Base-by-base conservation (phyloP, 2,329 filamentous ascomycete genomes). In the Fusarium verrucosum region DNA sequence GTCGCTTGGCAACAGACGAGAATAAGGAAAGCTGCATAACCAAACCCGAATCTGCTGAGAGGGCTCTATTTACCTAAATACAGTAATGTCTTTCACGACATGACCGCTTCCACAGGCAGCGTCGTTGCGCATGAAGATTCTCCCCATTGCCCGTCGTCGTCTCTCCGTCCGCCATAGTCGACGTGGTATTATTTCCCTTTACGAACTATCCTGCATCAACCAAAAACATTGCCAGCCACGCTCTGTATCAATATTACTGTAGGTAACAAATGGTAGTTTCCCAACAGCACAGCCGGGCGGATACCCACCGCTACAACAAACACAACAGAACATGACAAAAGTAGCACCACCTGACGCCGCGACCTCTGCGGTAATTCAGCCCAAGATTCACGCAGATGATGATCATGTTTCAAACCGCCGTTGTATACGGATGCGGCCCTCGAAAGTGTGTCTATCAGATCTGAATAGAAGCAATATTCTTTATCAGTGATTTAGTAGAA, bases 1-100 rank as follows among this genome's bases (percentile, higher is more conserved):
- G 52, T 28, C 40, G 20, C 41, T 50, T 64, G 37, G 41, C 44
- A 47, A 63, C 49, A 42, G 45, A 49, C 38, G 43, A 54, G 57
- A 49, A 44, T 45, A 44, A 41, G 58, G 44, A 53, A 66, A 64
- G 53, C 40, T 60, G 44, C 62, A 66, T 64, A 37, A 46, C 30
- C 43, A 44, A 44, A 36, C 36, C 43, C 49, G 38, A 55, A 61
- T 55, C 23, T 47, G 32, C 32, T 20, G 25, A 20, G 28, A 46
- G 25, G 32, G 32, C 32, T 28, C 26, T 19, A 37, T 19, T 19
- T 44, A 30, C 46, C 23, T 45, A 28, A 45, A 66, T 62, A 14
- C 7, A 55, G 49, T 35, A 32, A 51, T 42, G 49, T 38, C 58
- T 26, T 36, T 40, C 38, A 44, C 32, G 41, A 55, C 35, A 41